A percentile compares a stretch with the other conserved stretches of the same genome.
Conservation (phyloP, 192 early-diverging fungal genomes). For the Coemansia sp. region DNA sequence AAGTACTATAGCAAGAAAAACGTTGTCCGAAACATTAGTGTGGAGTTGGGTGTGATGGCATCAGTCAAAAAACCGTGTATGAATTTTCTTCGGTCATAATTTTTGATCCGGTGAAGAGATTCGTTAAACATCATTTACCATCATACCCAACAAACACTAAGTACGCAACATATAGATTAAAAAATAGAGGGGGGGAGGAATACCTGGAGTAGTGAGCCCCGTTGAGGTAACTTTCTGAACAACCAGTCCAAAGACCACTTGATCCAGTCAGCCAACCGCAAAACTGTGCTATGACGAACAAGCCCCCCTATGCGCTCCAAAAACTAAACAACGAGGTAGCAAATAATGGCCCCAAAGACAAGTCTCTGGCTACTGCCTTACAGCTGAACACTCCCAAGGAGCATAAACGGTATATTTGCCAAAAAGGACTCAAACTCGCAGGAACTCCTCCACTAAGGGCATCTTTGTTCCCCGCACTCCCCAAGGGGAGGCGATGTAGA, state of each 20-base stretch:
- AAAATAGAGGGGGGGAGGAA: conserved; percentile 36
- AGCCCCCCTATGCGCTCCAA: conserved; percentile 1
- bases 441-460: conserved; percentile 3
- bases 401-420: not conserved
- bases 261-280: conserved; percentile 40
- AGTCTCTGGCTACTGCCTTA: conserved; percentile 2
- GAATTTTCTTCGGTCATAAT: conserved; percentile 38
- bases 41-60: conserved; percentile 10
- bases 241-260: not conserved
- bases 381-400: not conserved
- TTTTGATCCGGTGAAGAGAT: conserved; percentile 54
- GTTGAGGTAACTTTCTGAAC: conserved; percentile 46
- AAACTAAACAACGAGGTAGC: not conserved
- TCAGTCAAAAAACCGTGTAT: conserved; percentile 45
- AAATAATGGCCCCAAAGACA: not conserved
- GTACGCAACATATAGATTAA: conserved; percentile 21
- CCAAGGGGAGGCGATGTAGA: not conserved
- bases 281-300: conserved; percentile 59
- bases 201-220: conserved; percentile 57
- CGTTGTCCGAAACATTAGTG: not conserved
- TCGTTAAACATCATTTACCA: conserved; percentile 51
- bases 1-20: not conserved
- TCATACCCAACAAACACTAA: not conserved
- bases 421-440: conserved; percentile 1
- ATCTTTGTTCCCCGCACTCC: conserved; percentile 27